phyloP scores from a whole-genome alignment of 345 rosid genomes.

The Populus davidiana region DNA sequence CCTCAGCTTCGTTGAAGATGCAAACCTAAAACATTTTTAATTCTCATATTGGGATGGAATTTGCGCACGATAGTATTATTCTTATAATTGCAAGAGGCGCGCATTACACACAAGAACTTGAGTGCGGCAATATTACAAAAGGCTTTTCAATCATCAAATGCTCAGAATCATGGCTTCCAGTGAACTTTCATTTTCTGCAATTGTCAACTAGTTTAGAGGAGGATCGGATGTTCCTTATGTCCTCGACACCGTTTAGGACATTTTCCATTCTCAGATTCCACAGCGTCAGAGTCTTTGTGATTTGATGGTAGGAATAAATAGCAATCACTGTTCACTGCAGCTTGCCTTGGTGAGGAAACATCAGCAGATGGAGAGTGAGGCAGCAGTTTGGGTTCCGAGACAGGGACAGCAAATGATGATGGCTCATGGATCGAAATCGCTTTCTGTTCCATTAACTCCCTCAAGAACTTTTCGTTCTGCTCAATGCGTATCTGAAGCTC shows the following conservation, averaged over 20 bases:
- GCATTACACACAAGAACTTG: neutral
- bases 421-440: neutral
- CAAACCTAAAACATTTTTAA: neutral
- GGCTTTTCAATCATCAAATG: neutral
- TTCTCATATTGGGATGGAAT: neutral
- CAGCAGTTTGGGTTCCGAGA: neutral
- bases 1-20: too few relatives aligned
- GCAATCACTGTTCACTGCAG: neutral
- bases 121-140: neutral
- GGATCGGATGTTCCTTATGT: neutral
- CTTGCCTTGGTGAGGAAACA: conserved; percentile 1
- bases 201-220: too few relatives aligned
- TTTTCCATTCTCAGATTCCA: neutral
- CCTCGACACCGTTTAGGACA: neutral
- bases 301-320: neutral
- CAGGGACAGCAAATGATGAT: neutral
- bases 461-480: conserved; percentile 30
- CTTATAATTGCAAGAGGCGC: neutral
- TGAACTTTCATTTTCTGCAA: too few relatives aligned
- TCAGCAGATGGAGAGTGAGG: neutral
- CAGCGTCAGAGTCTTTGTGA: neutral
- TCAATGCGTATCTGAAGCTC: conserved; percentile 30
- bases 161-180: too few relatives aligned
- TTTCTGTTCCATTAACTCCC: conserved; percentile 29
- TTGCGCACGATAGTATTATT: too few relatives aligned